Conservation (phyloP, 345 rosid species). For the Xanthoceras sorbifolium region DNA sequence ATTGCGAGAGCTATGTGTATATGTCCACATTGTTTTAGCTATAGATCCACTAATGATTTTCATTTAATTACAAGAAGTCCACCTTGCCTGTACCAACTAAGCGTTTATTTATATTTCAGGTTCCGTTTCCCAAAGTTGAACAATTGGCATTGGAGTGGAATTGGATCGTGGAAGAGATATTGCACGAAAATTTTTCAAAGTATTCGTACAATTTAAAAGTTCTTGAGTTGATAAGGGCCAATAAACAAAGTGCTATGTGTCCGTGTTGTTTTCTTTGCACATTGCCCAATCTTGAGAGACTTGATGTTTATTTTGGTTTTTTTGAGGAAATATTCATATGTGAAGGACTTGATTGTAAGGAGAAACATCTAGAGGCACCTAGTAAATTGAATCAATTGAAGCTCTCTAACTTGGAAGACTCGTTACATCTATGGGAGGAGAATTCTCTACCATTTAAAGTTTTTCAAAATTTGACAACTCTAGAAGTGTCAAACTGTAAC, state of each 20-base stretch:
- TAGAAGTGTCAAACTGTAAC: conserved; percentile 20
- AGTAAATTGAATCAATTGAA: neutral
- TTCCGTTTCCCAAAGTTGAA: neutral
- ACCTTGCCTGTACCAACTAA: neutral
- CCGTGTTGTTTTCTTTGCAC: too few relatives aligned
- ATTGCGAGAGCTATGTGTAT: too few relatives aligned
- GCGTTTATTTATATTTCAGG: neutral
- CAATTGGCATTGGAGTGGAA: too few relatives aligned
- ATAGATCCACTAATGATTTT: neutral
- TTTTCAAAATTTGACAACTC: neutral
- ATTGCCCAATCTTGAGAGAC: too few relatives aligned
- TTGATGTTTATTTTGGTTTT: neutral
- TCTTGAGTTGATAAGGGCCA: neutral
- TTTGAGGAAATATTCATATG: neutral
- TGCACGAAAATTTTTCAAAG: neutral
- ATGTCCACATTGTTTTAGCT: too few relatives aligned
- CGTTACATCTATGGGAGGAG: too few relatives aligned
- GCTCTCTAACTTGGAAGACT: too few relatives aligned
- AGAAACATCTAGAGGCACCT: neutral
- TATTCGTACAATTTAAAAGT: neutral
- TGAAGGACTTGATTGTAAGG: neutral
- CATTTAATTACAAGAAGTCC: neutral
- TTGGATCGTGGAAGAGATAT: too few relatives aligned
- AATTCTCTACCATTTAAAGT: neutral
- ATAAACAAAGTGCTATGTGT: too few relatives aligned